These are phyloP conservation scores for Aspergillus ellipticus DNA, from an alignment of 495 filamentous ascomycete species.

Conservation along the genomic window DNA sequence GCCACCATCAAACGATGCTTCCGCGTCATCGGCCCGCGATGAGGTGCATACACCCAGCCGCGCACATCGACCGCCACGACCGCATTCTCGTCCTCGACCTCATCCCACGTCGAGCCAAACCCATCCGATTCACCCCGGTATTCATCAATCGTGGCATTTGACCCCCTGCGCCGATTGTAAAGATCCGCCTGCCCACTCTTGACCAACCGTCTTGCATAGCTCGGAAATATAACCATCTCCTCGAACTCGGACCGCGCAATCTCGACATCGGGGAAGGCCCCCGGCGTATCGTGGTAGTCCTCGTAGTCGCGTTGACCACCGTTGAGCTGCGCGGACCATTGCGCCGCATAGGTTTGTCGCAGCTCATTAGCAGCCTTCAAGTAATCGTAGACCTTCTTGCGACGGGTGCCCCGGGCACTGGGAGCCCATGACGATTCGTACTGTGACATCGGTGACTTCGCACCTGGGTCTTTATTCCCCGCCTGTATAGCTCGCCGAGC, in stretches of 20 bases:
- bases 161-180: slow-evolving; percentile 21
- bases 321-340: slow-evolving; percentile 50
- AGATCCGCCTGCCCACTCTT: slow-evolving; percentile 22
- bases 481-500: background rate
- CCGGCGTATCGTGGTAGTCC: slow-evolving; percentile 61
- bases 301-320: slow-evolving; percentile 45
- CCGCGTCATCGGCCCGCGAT: slow-evolving; percentile 78
- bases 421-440: slow-evolving; percentile 31
- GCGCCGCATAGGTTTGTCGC: slow-evolving; percentile 71
- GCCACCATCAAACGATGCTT: slow-evolving; percentile 84
- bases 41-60: slow-evolving; percentile 89
- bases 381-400: slow-evolving; percentile 81
- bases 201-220: slow-evolving; percentile 70
- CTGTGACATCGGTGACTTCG: slow-evolving; percentile 43
- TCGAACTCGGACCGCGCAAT: slow-evolving; percentile 77
- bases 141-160: slow-evolving; percentile 37
- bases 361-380: slow-evolving; percentile 87
- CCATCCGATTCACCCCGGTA: slow-evolving; percentile 30
- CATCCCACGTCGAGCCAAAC: slow-evolving; percentile 55
- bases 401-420: slow-evolving; percentile 54
- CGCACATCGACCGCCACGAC: slow-evolving; percentile 86
- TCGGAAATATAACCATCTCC: slow-evolving; percentile 92
- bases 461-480: slow-evolving; percentile 9
- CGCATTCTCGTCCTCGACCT: slow-evolving; percentile 69
- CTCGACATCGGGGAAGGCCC: slow-evolving; percentile 75